Evolutionary conservation across 805 yeast genomes (phyloP), one percentile per base, ranked within the genome.

Genomic region (Candida alai): DNA sequence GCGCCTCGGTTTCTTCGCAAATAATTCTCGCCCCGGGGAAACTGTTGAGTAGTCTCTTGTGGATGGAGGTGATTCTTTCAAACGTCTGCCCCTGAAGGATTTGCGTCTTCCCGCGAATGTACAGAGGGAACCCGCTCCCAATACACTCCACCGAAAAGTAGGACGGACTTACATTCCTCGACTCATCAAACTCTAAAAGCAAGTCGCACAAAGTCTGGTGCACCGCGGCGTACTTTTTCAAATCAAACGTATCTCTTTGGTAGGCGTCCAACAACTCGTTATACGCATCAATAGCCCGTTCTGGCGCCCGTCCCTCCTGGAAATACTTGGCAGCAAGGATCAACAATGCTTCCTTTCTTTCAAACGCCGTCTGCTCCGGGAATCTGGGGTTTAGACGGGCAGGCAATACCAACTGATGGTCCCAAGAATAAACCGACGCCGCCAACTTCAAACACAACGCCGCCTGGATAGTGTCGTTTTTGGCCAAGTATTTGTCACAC

Each of bases 41-140:
- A 30, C 84, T 58, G 49, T 78, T 74, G 46, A 80, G 70, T 40
- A 88, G 62, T 45, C 95, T 68, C 48, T 80, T 84, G 47, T 83
- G 87, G 54, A 87, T 83, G 3, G 90, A 79, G 2, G 88, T 78
- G 39, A 87, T 79, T 56, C 84, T 90, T 54, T 87, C 96, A 61
- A 84, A 87, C 19, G 95, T 87, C 34, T 76, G 67, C 5, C 96
- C 95, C 59, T 87, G 95, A 51, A 80, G 84, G 34, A 87, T 82
- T 53, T 81, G 87, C 39, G 78, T 79, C 49, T 81, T 77, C 29
- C 84, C 84, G 49, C 95, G 68, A 30, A 84, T 70, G 23, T 88
- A 74, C 21, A 65, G 67, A 6, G 96, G 95, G 69, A 87, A 87
- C 2, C 95, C 95, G 34, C 71, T 74, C 10, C 96, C 96, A 52